Evolutionary conservation across 1,139 yeast genomes (phyloP).

Genomic region (Saccharomyces pastorianus): DNA sequence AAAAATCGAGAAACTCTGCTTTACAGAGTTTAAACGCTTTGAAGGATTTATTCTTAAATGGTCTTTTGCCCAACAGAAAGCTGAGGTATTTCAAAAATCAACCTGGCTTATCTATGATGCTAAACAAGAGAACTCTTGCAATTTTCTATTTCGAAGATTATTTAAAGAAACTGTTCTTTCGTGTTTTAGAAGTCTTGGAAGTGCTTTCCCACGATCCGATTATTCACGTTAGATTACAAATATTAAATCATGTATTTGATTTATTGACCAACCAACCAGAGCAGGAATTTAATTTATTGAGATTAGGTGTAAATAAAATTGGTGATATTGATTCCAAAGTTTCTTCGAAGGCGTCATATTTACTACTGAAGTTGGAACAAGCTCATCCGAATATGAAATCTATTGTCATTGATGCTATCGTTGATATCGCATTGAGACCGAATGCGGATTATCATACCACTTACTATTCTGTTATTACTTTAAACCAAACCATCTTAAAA

Average conservation of each 20-base stretch:
- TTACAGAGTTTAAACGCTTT: slow-evolving; percentile 83
- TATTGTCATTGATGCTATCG: slow-evolving; percentile 67
- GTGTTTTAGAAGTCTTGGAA: slow-evolving; percentile 54
- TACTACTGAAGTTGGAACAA: slow-evolving; percentile 72
- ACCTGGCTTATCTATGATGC: slow-evolving; percentile 42
- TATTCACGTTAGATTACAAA: slow-evolving; percentile 74
- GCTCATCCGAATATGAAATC: slow-evolving; percentile 95
- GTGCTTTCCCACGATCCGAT: slow-evolving; percentile 83
- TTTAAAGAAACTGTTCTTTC: slow-evolving; percentile 68
- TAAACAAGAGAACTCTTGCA: slow-evolving; percentile 52
- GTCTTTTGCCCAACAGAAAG: slow-evolving; percentile 80
- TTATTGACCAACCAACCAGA: slow-evolving; percentile 82
- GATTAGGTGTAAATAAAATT: slow-evolving; percentile 84
- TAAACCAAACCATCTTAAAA: slow-evolving; percentile 87
- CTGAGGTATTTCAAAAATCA: slow-evolving; percentile 75
- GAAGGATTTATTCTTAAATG: slow-evolving; percentile 72
- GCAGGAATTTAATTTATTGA: slow-evolving; percentile 85
- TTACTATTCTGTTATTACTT: slow-evolving; percentile 78
- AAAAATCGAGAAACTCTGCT: slow-evolving; percentile 90
- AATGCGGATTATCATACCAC: slow-evolving; percentile 78
- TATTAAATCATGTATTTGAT: slow-evolving; percentile 70
- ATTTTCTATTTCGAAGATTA: slow-evolving; percentile 84
- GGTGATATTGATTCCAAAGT: slow-evolving; percentile 92
- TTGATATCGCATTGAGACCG: slow-evolving; percentile 71
- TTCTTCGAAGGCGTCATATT: slow-evolving; percentile 79